Conservation (phyloP, 2,329 filamentous ascomycete species). For the Didymellaceae sp. region DNA sequence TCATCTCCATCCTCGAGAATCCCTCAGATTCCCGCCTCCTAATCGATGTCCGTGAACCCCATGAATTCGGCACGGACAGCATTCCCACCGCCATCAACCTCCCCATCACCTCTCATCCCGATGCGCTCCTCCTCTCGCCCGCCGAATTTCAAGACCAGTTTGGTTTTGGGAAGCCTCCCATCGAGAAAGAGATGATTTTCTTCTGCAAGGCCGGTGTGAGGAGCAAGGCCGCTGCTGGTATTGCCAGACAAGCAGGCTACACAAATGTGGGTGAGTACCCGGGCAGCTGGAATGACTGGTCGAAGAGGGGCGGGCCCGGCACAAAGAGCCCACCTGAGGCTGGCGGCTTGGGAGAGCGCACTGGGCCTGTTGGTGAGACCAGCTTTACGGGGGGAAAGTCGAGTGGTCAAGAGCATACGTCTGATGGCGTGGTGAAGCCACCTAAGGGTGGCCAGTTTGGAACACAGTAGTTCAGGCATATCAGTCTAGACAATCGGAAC, state of each 20-base stretch:
- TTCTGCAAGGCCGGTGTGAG: conserved; percentile 94
- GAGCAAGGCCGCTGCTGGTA: conserved; percentile 74
- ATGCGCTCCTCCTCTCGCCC: conserved; percentile 75
- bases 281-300: conserved; percentile 86
- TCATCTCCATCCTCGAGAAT: conserved; percentile 44
- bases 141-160: conserved; percentile 85
- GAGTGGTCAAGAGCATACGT: conserved; percentile 27
- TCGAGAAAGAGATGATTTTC: conserved; percentile 62
- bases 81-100: conserved; percentile 87
- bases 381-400: conserved; percentile 16
- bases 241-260: conserved; percentile 82
- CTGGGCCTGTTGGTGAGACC: conserved; percentile 21
- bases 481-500: no score
- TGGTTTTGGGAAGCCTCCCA: conserved; percentile 63
- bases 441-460: conserved; percentile 18
- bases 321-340: conserved; percentile 29
- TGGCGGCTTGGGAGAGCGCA: conserved; percentile 29
- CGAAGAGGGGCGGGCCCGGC: conserved; percentile 68
- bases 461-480: conserved; percentile 5
- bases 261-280: conserved; percentile 73
- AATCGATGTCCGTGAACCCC: conserved; percentile 73
- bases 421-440: conserved; percentile 14
- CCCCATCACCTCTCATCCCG: conserved; percentile 76
- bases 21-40: conserved; percentile 41
- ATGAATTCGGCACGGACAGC: conserved; percentile 66